Base-by-base conservation (phyloP, 2,329 filamentous ascomycete genomes). In the Phaeoacremonium minimum region DNA sequence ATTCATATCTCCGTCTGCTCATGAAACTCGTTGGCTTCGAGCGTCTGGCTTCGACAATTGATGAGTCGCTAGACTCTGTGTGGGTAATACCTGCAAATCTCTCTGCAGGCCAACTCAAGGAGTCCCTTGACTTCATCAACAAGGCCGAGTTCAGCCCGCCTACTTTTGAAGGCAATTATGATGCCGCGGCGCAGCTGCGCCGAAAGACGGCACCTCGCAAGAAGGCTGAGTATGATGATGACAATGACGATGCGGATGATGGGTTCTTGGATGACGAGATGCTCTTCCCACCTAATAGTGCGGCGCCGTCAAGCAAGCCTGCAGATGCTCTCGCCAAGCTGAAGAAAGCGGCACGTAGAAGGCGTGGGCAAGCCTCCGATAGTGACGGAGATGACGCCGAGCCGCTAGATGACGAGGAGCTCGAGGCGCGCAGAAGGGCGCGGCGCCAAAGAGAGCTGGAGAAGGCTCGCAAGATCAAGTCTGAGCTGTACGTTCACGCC, bases 1-100 rank as follows among this genome's bases (percentile, higher is more conserved):
- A 97, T 58, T 82, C 86, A 8, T 83, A 91, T 51, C 73, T 97
- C 3, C 84, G 90, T 20, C 78, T 97, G 2, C 74, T 98, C 4
- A 84, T 97, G 75, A 83, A 72, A 2, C 71, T 93, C 0, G 70
- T 84, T 14, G 86, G 85, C 1, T 77, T 94, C 43, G 72, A 84
- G 50, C 73, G 82, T 4, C 58, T 73, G 7, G 60, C 63, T 0
- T 66, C 70, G 1, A 59, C 58, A 1, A 50, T 70, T 4, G 82
- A 88, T 29, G 87, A 95, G 52, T 82, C 86, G 4, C 72, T 76
- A 1, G 85, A 91, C 40, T 83, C 85, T 2, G 67, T 72, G 1
- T 97, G 93, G 93, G 65, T 86, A 30, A 71, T 97, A 28, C 85
- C 89, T 1, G 71, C 78, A 2, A 62, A 69, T 1, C 50, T 91